Evolutionary conservation across 768 basidiomycete genomes (phyloP).

Genomic region (Rhizopogon salebrosus): DNA sequence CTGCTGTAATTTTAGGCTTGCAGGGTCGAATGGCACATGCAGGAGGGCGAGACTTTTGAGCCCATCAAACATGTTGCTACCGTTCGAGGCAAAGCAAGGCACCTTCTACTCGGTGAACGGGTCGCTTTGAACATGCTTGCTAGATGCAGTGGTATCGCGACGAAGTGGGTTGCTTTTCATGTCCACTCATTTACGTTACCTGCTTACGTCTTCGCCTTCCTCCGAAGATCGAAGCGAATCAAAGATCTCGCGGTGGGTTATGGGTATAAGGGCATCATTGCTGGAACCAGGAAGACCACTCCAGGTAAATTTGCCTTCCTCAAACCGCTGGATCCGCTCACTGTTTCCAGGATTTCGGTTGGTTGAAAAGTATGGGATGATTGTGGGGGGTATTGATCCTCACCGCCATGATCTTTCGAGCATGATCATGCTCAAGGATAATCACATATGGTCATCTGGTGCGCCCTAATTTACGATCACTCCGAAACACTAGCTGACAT

Average conservation of each 20-base stretch:
- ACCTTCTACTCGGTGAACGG: slow-evolving; percentile 86
- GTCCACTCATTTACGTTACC: background rate
- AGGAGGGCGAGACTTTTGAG: slow-evolving; percentile 78
- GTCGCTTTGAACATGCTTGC: slow-evolving; percentile 92
- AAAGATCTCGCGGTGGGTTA: slow-evolving; percentile 71
- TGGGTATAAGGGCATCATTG: slow-evolving; percentile 85
- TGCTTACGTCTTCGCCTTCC: slow-evolving; percentile 1
- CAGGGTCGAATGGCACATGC: slow-evolving; percentile 92
- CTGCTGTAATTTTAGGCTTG: background rate
- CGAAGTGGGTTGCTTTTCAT: slow-evolving; percentile 53
- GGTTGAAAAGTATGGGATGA: slow-evolving; percentile 98
- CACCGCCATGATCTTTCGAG: slow-evolving; percentile 96
- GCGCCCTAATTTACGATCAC: slow-evolving; percentile 11
- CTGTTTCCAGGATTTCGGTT: slow-evolving; percentile 73
- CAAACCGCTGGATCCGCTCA: slow-evolving; percentile 4
- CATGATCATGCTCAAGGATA: slow-evolving; percentile 99
- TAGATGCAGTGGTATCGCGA: slow-evolving; percentile 94
- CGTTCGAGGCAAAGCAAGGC: slow-evolving; percentile 83
- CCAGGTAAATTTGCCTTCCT: slow-evolving; percentile 48
- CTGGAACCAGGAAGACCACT: slow-evolving; percentile 96
- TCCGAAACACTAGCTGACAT: slow-evolving; percentile 5
- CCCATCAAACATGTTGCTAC: slow-evolving; percentile 86
- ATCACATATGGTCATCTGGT: slow-evolving; percentile 98
- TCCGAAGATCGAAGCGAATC: slow-evolving; percentile 70
- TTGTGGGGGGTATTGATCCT: slow-evolving; percentile 93